Evolutionary conservation across 495 filamentous ascomycete genomes (phyloP).

Genomic region (Penicillium silybi): DNA sequence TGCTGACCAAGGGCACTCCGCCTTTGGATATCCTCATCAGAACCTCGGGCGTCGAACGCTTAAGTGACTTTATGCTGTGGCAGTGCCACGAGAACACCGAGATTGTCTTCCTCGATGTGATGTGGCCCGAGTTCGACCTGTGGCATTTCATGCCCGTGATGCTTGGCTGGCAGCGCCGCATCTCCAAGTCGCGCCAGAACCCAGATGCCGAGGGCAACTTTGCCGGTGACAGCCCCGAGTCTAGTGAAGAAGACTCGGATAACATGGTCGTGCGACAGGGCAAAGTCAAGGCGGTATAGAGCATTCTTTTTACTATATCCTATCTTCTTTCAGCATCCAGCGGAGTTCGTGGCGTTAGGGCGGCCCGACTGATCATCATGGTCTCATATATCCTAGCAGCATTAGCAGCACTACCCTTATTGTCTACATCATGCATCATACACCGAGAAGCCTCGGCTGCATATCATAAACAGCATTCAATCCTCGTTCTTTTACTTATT

Average conservation of each 20-base stretch:
- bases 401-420: slow-evolving; percentile 8
- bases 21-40: slow-evolving; percentile 86
- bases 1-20: slow-evolving; percentile 79
- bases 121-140: slow-evolving; percentile 96
- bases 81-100: slow-evolving; percentile 91
- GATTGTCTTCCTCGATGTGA: slow-evolving; percentile 82
- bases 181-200: slow-evolving; percentile 41
- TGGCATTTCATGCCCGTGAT: slow-evolving; percentile 93
- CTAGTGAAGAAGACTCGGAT: slow-evolving; percentile 26
- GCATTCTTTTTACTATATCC: slow-evolving; percentile 1
- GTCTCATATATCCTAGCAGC: slow-evolving; percentile 9
- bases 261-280: slow-evolving; percentile 15
- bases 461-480: not conserved
- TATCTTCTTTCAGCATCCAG: slow-evolving; percentile 14
- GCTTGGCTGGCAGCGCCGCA: slow-evolving; percentile 83
- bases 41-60: slow-evolving; percentile 83
- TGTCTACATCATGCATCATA: slow-evolving; percentile 2
- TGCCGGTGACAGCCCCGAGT: slow-evolving; percentile 31
- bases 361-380: slow-evolving; percentile 6
- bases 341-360: slow-evolving; percentile 17
- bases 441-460: not conserved
- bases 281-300: slow-evolving; percentile 34
- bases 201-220: slow-evolving; percentile 43
- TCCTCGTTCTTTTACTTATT: not conserved
- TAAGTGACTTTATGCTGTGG: slow-evolving; percentile 99